Conservation (phyloP, 2,329 filamentous ascomycete genomes). For the Neonectria hederae region DNA sequence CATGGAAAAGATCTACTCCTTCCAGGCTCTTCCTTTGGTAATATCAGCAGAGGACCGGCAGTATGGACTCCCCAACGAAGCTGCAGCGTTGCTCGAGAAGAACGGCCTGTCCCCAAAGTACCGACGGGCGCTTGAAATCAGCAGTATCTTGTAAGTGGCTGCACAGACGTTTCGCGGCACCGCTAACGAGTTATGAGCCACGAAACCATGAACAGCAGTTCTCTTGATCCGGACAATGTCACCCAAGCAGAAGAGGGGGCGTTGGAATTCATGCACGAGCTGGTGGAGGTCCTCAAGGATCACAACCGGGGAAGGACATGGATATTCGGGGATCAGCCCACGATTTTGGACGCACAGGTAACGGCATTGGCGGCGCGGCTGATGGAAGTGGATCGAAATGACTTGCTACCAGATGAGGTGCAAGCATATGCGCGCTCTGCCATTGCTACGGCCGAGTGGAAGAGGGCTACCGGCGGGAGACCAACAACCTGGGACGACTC, state of each 20-base stretch:
- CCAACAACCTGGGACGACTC: slow-evolving; percentile 38
- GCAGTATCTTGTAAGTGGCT: slow-evolving; percentile 44
- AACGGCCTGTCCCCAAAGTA: slow-evolving; percentile 38
- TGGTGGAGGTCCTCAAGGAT: slow-evolving; percentile 30
- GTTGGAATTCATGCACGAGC: slow-evolving; percentile 34
- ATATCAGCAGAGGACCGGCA: slow-evolving; percentile 36
- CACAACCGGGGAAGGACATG: slow-evolving; percentile 30
- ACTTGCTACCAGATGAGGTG: slow-evolving; percentile 36
- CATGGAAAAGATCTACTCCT: slow-evolving; percentile 40
- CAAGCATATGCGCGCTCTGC: slow-evolving; percentile 34
- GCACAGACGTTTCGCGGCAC: neutral
- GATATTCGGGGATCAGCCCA: slow-evolving; percentile 43
- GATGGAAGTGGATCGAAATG: slow-evolving; percentile 38
- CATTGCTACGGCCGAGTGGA: slow-evolving; percentile 40
- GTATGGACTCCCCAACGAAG: slow-evolving; percentile 42
- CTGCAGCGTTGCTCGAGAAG: slow-evolving; percentile 43
- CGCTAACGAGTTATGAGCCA: slow-evolving; percentile 34
- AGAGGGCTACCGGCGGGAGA: slow-evolving; percentile 39
- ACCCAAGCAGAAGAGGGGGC: slow-evolving; percentile 35
- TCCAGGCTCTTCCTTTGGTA: slow-evolving; percentile 40
- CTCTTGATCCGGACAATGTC: slow-evolving; percentile 40
- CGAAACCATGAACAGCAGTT: slow-evolving; percentile 37
- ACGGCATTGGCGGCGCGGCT: slow-evolving; percentile 35
- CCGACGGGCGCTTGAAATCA: slow-evolving; percentile 45
- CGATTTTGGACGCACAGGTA: slow-evolving; percentile 44